Evolutionary conservation across 345 rosid genomes (phyloP), one percentile per base, ranked within the genome.

Genomic region (Acer yangbiense): DNA sequence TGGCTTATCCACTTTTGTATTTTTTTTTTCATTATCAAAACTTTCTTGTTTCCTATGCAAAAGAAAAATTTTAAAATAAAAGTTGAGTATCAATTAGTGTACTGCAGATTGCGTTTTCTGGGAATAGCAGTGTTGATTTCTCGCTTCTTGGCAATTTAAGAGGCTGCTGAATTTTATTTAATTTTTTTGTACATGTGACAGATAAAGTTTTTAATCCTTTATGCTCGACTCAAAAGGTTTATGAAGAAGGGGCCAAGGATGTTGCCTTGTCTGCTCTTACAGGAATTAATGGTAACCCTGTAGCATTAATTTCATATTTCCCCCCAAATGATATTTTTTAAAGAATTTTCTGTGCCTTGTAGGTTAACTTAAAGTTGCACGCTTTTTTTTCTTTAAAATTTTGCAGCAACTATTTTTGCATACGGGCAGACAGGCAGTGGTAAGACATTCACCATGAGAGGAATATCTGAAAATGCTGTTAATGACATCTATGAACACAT

Each of bases 401-500:
- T 83, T 86, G 87, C 91, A 92, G 98, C 98, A 48, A 91, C 97
- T 4, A 91, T 94, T 74, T 94, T 94, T 82, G 95, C 97, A 1
- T 94, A 94, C 83, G 98, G 98, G 81, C 98, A 94, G 82, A 94
- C 97, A 54, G 88, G 98, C 69, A 92, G 98, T 58, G 98, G 98
- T 52, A 94, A 94, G 86, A 94, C 97, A 65, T 94, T 83, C 83
- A 94, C 98, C 65, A 94, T 94, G 98, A 88, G 90, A 77, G 98
- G 98, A 43, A 88, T 94, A 74, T 88, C 95, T 17, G 91, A 94
- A 79, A 84, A 86, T 82, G 98, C 91, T 20, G 80, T 92, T 67
- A 86, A 82, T 68, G 95, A 94, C 81, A 91, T 94, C 72, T 94
- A 87, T 60, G 89, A 90, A 44, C 95, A 89, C 80, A 89, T 94